Evolutionary conservation across 768 basidiomycete genomes (phyloP).

Genomic region (Termitomyces heimii): DNA sequence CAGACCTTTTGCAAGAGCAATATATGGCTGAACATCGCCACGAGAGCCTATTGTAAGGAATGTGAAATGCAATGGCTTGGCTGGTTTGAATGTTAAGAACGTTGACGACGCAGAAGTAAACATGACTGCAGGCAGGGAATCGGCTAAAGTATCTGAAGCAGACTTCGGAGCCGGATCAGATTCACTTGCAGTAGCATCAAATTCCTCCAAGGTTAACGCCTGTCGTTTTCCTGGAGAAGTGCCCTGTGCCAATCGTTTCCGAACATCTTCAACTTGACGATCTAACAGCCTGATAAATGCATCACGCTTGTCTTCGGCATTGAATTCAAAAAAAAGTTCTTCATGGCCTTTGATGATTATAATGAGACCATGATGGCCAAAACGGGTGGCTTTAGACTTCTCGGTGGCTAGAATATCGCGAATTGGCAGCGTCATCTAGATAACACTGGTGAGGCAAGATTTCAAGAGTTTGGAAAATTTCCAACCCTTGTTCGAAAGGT

Average conservation of each 20-base stretch:
- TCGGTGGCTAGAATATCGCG: slow-evolving; percentile 82
- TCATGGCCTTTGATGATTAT: slow-evolving; percentile 94
- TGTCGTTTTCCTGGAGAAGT: slow-evolving; percentile 57
- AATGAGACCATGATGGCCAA: slow-evolving; percentile 85
- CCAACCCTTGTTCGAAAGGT: slow-evolving; percentile 74
- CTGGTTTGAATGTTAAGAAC: slow-evolving; percentile 94
- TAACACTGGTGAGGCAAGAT: not conserved
- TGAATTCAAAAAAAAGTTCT: slow-evolving; percentile 96
- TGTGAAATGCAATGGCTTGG: slow-evolving; percentile 80
- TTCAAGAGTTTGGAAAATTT: not conserved
- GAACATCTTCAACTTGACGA: slow-evolving; percentile 71
- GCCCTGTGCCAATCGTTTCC: slow-evolving; percentile 38
- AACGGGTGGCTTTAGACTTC: slow-evolving; percentile 80
- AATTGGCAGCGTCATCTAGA: slow-evolving; percentile 93
- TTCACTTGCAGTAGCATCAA: slow-evolving; percentile 46
- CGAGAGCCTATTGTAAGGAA: slow-evolving; percentile 95
- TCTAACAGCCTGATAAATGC: slow-evolving; percentile 74
- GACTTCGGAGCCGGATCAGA: slow-evolving; percentile 38
- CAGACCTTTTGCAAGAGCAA: slow-evolving; percentile 88
- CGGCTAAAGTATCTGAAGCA: slow-evolving; percentile 54
- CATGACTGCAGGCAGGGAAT: slow-evolving; percentile 85
- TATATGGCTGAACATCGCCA: slow-evolving; percentile 98
- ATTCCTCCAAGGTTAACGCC: slow-evolving; percentile 80
- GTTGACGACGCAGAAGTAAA: slow-evolving; percentile 95
- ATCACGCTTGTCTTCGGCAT: slow-evolving; percentile 71